phyloP scores from a whole-genome alignment of 148 eudicot species.

The Chenopodium formosanum region DNA sequence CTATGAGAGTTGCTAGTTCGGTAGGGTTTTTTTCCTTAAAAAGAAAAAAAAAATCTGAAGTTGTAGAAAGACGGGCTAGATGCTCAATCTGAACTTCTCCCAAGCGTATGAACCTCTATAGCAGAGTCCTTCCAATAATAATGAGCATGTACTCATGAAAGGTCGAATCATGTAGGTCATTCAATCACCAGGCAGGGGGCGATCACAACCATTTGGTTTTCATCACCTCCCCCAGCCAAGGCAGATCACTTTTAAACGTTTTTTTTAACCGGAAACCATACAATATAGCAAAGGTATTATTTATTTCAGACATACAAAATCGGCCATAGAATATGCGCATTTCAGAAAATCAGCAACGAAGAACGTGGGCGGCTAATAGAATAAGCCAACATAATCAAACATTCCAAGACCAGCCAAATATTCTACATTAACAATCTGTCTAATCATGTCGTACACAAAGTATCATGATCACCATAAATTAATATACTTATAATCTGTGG shows the following conservation, averaged over 20 bases:
- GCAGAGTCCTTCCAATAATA: too few relatives aligned
- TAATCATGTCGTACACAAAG: constrained; percentile 10
- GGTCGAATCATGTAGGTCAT: too few relatives aligned
- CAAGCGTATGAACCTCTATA: too few relatives aligned
- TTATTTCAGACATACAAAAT: too few relatives aligned
- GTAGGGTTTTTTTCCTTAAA: too few relatives aligned
- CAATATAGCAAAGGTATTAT: not conserved
- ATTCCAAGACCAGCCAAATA: not conserved
- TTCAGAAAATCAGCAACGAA: not conserved
- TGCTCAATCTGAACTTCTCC: too few relatives aligned
- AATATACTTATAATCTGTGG: not conserved
- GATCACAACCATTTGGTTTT: not conserved
- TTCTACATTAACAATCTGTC: constrained; percentile 7
- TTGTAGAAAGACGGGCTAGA: too few relatives aligned
- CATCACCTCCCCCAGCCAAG: not conserved
- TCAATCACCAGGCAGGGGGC: not conserved
- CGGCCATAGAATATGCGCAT: constrained; percentile 7
- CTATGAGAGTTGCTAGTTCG: too few relatives aligned
- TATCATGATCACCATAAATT: constrained; percentile 4
- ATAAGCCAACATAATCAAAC: constrained; percentile 4
- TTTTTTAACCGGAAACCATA: too few relatives aligned
- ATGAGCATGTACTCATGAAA: too few relatives aligned
- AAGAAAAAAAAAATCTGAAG: too few relatives aligned
- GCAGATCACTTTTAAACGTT: not conserved
- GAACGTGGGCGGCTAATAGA: constrained; percentile 25